Evolutionary conservation across 495 filamentous ascomycete genomes (phyloP), one percentile per base, ranked within the genome.

Genomic region (Sporormia fimetaria): DNA sequence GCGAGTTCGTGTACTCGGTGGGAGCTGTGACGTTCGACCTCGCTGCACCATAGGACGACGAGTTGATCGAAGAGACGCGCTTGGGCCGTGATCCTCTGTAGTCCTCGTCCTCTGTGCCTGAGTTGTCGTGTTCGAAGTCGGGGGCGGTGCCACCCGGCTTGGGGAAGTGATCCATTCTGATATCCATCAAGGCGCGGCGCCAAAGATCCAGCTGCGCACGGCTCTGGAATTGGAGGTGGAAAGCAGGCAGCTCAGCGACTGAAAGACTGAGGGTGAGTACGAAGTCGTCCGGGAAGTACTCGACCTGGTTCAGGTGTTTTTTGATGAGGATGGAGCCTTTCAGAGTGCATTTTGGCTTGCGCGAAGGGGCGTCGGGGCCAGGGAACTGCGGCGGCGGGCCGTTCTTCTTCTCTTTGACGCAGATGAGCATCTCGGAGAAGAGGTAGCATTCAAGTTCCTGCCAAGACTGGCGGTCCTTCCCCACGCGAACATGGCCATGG

Each of bases 251-350:
- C 61, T 99, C 90, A 42, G 74, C 74, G 17, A 99, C 90, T 4
- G 87, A 92, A 15, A 99, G 73, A 57, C 80, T 94, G 20, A 99
- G 68, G 0, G 92, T 87, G 14, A 99, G 72, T 42, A 95, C 71
- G 15, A 81, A 80, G 37, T 87, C 82, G 45, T 94, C 87, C 38
- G 67, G 55, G 18, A 64, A 62, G 10, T 67, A 75, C 51, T 96
- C 87, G 32, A 96, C 83, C 47, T 84, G 81, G 56, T 92, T 92
- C 27, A 99, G 68, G 58, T 99, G 90, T 65, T 94, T 95, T 68
- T 93, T 95, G 59, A 99, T 99, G 37, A 96, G 68, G 40, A 99
- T 99, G 2, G 92, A 96, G 6, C 90, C 90, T 63, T 99, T 99
- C 23, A 99, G 66, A 5, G 87, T 94, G 63, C 78, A 94, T 38